These are phyloP conservation scores for Colletotrichum graminicola DNA, from an alignment of 2,329 filamentous ascomycete species.

Conservation along the genomic window DNA sequence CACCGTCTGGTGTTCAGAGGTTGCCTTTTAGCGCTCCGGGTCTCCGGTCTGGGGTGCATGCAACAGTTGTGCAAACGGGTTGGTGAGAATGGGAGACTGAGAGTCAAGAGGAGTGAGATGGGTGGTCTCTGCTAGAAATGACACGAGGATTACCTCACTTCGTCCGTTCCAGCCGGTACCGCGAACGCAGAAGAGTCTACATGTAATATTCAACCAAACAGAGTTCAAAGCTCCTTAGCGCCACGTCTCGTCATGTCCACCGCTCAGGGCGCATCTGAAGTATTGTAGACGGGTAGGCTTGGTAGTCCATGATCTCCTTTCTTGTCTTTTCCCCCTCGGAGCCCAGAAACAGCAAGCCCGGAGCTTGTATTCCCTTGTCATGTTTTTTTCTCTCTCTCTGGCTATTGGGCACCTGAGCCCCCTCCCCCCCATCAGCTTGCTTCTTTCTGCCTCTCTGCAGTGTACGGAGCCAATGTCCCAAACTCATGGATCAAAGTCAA, in stretches of 20 bases:
- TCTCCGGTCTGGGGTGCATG: slow-evolving; percentile 17
- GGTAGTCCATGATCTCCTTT: slow-evolving; percentile 8
- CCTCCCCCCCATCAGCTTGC: not conserved
- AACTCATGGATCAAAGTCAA: slow-evolving; percentile 28
- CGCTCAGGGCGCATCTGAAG: slow-evolving; percentile 39
- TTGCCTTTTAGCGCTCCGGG: not conserved
- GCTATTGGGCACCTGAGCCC: not conserved
- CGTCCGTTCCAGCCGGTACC: not conserved
- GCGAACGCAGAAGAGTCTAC: not conserved
- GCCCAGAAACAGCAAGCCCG: slow-evolving; percentile 1
- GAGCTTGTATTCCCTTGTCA: slow-evolving; percentile 1
- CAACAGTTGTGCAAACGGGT: slow-evolving; percentile 17
- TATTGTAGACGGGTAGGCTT: slow-evolving; percentile 31
- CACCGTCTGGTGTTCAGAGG: not conserved
- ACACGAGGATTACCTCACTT: slow-evolving; percentile 6
- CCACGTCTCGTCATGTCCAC: slow-evolving; percentile 38
- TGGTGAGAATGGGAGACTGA: not conserved
- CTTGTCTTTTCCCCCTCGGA: not conserved
- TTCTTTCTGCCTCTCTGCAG: not conserved
- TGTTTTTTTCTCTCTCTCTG: not conserved
- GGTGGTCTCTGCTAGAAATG: slow-evolving; percentile 14
- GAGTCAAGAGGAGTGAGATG: slow-evolving; percentile 4
- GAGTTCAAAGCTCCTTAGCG: slow-evolving; percentile 38
- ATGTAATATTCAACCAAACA: slow-evolving; percentile 16
- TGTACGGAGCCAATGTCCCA: not conserved